Evolutionary conservation across 192 early-diverging fungal species (phyloP), one percentile per base, ranked within the genome.

Genomic region (Coemansia sp.): DNA sequence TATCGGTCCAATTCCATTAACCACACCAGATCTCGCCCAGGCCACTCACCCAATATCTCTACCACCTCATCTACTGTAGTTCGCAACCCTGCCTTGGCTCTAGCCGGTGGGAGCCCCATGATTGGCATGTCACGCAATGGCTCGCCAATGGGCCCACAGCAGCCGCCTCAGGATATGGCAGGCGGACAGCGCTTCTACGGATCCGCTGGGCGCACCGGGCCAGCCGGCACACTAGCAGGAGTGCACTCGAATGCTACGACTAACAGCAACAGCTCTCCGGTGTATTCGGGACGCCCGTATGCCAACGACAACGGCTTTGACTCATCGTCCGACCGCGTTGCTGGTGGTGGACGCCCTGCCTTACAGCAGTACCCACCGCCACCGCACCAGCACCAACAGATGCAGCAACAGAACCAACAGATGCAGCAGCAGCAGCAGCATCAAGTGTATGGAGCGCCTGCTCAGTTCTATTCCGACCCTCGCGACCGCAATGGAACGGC

Each of bases 221-320:
- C 48, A 13, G n/a, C 48, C 11, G 48, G 38, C 41, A 42, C 6
- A 23, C 26, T 14, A 52, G 28, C 57, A 38, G 58, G 53, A 8
- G 31, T 33, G 16, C 26, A 56, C 28, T 71, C 69, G 14, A 43
- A 50, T 4, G 18, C 39, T 16, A 53, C 67, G 4, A 53, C 26
- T 39, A 34, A 62, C 0, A 66, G 52, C 64, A 56, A 56, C 31
- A 56, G 53, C 53, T 76, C 75, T 12, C 65, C 69, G 1, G 65
- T 61, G 48, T 65, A 47, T 28, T 47, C 52, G 2, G 56, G 57
- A 20, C 60, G 58, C 26, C 65, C 47, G 9, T 72, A 72, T 34
- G 55, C 56, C 20, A 58, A 60, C 6, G 72, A 70, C 62, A 58
- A 75, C 50, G 77, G 77, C 1, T 80, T 80, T 62, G 77, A 79